Conservation (phyloP, 2,329 filamentous ascomycete genomes). For the Curvularia verruculosa region DNA sequence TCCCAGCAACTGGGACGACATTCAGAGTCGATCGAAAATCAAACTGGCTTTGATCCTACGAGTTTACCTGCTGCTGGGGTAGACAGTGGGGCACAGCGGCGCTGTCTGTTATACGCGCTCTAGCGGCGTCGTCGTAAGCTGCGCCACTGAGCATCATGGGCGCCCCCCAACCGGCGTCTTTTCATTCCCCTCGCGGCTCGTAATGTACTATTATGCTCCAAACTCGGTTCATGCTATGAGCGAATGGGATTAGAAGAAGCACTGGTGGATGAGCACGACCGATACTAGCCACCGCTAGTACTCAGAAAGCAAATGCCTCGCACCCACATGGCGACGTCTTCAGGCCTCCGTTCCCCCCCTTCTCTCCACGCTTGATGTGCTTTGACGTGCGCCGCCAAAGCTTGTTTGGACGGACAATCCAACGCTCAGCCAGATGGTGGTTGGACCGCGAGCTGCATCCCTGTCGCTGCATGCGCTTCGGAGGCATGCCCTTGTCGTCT, state of each 20-base stretch:
- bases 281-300: background rate
- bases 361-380: slow-evolving; percentile 3
- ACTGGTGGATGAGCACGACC: background rate
- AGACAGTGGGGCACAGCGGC: background rate
- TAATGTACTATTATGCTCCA: too few relatives aligned
- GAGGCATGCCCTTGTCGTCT: background rate
- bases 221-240: background rate
- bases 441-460: background rate
- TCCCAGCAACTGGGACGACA: background rate
- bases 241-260: background rate
- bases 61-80: too few relatives aligned
- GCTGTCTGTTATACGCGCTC: background rate
- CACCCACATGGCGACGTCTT: background rate
- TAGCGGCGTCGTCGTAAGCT: background rate
- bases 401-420: slow-evolving; percentile 4
- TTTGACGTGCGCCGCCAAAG: slow-evolving; percentile 8
- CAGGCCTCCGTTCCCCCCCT: background rate
- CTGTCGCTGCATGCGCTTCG: background rate
- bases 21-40: background rate
- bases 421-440: background rate
- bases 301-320: background rate
- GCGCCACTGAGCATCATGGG: background rate
- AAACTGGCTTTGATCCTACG: background rate
- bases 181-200: background rate
- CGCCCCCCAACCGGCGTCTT: background rate